Base-by-base conservation (phyloP, 352 stramenopile genomes). In the Pythium phragmiticola region DNA sequence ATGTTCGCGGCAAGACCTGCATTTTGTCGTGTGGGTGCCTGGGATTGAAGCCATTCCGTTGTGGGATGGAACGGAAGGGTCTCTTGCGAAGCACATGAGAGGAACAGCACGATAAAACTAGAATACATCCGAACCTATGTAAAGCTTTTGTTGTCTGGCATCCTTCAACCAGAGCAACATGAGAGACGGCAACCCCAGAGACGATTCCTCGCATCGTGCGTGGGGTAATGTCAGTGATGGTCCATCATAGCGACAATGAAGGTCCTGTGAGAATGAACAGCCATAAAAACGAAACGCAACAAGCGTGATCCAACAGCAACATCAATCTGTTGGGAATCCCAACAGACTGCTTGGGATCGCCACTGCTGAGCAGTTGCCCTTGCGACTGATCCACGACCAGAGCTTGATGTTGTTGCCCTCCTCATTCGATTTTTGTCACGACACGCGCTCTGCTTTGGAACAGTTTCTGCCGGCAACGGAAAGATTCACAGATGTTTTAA, bases 401-500 rank as follows among this genome's bases (percentile, higher is more conserved):
- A 11, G 45, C 17, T n/a, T 19, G 41, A 46, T 46, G 13, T 46
- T 46, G 13, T 46, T 13, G 21, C 45, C 12, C 9, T 17, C 13
- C 45, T 26, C 51, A 33, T 47, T 12, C 34, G 23, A 26, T 33
- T 23, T 16, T 43, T 66, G 60, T 66, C 42, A 66, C 51, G 60
- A 60, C 52, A 68, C 45, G 52, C 45, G 61, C 52, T 57, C 28
- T 66, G 11, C n/a, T 5, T 43, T 62, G 52, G 57, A 30, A 56
- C 42, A 54, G 56, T 53, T 51, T 33, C 39, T 34, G 30, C 37
- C 52, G 21, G 21, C 2, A 37, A 41, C 12, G 7, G n/a, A 51
- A 45, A 34, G 61, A 62, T 57, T 68, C 52, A 49, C 23, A 46
- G 7, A 3, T 12, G 52, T 68, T 68, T 57, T 28, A 53, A 62